phyloP scores from a whole-genome alignment of 306 rosid species.

The Phaseolus lunatus region DNA sequence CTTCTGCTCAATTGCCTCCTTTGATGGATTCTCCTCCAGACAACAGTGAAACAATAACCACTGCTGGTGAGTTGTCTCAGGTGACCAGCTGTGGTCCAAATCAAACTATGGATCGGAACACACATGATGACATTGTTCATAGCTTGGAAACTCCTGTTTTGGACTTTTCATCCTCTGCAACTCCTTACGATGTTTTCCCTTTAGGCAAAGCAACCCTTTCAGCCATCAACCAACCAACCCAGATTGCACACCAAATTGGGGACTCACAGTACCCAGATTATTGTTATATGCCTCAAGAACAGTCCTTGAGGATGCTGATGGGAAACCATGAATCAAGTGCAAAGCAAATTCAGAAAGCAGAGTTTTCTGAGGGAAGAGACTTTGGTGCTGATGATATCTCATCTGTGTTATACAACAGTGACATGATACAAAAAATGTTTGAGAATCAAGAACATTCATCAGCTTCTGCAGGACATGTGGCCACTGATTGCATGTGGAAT shows the following conservation, averaged over 20 bases:
- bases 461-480: conserved; percentile 50
- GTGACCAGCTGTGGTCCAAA: conserved; percentile 68
- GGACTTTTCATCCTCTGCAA: conserved; percentile 20
- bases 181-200: conserved; percentile 6
- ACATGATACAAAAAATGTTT: conserved; percentile 40
- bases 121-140: conserved; percentile 43
- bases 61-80: conserved; percentile 49
- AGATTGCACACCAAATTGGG: conserved; percentile 35
- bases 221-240: background rate
- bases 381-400: conserved; percentile 52
- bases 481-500: conserved; percentile 62
- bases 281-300: conserved; percentile 48
- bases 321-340: conserved; percentile 48
- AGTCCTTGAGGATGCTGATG: conserved; percentile 46
- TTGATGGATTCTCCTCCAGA: conserved; percentile 62
- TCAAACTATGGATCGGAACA: conserved; percentile 47
- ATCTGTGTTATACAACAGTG: conserved; percentile 45
- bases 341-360: conserved; percentile 27
- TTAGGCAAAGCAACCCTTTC: background rate
- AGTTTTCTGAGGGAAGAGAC: conserved; percentile 42
- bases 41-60: conserved; percentile 44
- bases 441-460: conserved; percentile 54
- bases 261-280: conserved; percentile 37
- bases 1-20: conserved; percentile 51
- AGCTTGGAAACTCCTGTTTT: conserved; percentile 24